phyloP scores from a whole-genome alignment of 768 basidiomycete genomes.

The Termitomyces sp. region DNA sequence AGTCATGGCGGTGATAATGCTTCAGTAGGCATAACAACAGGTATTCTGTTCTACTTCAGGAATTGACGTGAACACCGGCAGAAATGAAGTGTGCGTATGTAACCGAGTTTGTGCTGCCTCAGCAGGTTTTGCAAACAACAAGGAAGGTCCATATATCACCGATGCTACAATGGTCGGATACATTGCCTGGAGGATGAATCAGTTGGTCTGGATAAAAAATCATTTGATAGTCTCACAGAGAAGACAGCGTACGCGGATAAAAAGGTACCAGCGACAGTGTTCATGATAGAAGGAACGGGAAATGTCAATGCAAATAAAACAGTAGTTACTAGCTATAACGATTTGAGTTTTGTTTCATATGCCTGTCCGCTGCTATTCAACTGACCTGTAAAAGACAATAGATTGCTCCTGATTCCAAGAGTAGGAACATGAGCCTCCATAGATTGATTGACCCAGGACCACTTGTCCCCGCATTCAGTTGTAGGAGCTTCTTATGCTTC shows the following conservation, averaged over 20 bases:
- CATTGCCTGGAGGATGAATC: background rate
- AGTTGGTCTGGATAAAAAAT: background rate
- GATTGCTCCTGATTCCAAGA: conserved; percentile 2
- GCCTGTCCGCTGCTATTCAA: background rate
- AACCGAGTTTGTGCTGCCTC: background rate
- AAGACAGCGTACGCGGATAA: conserved; percentile 2
- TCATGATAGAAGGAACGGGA: background rate
- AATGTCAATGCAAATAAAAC: background rate
- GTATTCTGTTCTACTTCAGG: background rate
- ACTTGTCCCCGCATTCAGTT: background rate
- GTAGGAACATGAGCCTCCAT: background rate
- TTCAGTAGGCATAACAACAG: too few relatives aligned
- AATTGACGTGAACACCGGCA: conserved; percentile 4
- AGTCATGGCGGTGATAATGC: too few relatives aligned
- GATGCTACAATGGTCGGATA: background rate
- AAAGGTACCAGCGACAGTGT: background rate
- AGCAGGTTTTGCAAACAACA: background rate
- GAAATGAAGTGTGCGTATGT: background rate
- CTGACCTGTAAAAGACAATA: conserved; percentile 1
- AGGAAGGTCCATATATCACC: background rate
- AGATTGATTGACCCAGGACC: background rate
- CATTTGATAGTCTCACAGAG: background rate
- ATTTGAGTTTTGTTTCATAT: background rate
- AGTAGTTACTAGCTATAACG: background rate
- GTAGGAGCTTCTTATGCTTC: background rate